Evolutionary conservation across 805 yeast genomes (phyloP).

Genomic region (Komagataella pastoris): DNA sequence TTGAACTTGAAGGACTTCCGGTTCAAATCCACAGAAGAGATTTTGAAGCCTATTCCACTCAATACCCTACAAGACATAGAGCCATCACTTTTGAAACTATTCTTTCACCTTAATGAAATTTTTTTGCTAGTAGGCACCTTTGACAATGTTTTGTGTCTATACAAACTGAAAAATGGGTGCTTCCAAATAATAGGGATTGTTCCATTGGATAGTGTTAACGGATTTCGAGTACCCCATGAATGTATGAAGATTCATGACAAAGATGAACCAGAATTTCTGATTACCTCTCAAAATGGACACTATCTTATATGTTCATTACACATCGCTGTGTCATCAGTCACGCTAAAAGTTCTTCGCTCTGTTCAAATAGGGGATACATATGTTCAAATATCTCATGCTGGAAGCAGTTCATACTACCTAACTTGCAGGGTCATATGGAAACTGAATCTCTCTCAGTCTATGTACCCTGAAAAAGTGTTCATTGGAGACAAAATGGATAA

Average conservation of each 20-base stretch:
- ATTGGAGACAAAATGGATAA: not conserved
- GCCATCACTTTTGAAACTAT: not conserved
- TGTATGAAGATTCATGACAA: not conserved
- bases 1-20: not conserved
- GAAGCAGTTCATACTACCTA: not conserved
- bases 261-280: not conserved
- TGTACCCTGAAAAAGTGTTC: not conserved
- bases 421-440: not conserved
- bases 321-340: not conserved
- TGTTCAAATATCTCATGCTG: not conserved
- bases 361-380: not conserved
- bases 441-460: not conserved
- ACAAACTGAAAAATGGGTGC: not conserved
- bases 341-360: not conserved
- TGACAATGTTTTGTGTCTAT: not conserved
- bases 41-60: not conserved
- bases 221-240: not conserved
- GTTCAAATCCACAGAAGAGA: not conserved
- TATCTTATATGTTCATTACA: not conserved
- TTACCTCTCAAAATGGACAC: not conserved
- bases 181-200: not conserved
- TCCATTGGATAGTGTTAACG: not conserved
- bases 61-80: not conserved
- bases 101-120: not conserved
- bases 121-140: not conserved